Percentiles rank a stretch among this genome's conserved stretches.
Evolutionary conservation across 345 rosid species (phyloP).

Genomic region (Populus alba): DNA sequence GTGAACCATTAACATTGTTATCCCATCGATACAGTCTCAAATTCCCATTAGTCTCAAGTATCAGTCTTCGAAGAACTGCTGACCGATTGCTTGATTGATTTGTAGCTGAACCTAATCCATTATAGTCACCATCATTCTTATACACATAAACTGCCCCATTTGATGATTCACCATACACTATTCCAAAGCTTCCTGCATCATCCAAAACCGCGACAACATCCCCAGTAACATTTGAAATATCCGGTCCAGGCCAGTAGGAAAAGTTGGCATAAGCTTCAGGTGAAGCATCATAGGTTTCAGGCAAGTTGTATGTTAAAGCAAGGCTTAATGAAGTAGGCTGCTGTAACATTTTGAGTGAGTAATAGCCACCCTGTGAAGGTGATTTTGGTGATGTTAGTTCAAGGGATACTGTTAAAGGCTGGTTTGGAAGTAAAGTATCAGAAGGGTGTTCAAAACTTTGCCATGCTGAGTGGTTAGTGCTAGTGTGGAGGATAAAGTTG

Average conservation of each 20-base stretch:
- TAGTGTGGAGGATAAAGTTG: constrained; percentile 59
- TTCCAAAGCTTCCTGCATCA: constrained; percentile 81
- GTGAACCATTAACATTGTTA: constrained; percentile 67
- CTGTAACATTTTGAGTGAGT: constrained; percentile 79
- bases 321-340: constrained; percentile 84
- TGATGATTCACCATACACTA: constrained; percentile 71
- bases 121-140: constrained; percentile 58
- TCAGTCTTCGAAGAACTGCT: constrained; percentile 51
- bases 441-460: constrained; percentile 81
- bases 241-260: constrained; percentile 89
- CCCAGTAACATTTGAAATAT: constrained; percentile 80
- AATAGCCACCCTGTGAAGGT: constrained; percentile 50
- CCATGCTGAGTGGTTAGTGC: constrained; percentile 48
- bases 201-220: constrained; percentile 68
- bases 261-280: constrained; percentile 47
- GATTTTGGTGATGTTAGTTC: constrained; percentile 60
- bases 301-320: constrained; percentile 66
- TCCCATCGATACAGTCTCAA: constrained; percentile 80
- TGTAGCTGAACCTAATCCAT: constrained; percentile 39
- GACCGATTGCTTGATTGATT: constrained; percentile 29
- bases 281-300: constrained; percentile 27
- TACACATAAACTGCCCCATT: constrained; percentile 75
- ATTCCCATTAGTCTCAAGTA: constrained; percentile 75
- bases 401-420: constrained; percentile 64
- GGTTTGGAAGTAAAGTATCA: constrained; percentile 82